Conservation (phyloP, 2,329 filamentous ascomycete genomes). For the Paramyrothecium roridum region DNA sequence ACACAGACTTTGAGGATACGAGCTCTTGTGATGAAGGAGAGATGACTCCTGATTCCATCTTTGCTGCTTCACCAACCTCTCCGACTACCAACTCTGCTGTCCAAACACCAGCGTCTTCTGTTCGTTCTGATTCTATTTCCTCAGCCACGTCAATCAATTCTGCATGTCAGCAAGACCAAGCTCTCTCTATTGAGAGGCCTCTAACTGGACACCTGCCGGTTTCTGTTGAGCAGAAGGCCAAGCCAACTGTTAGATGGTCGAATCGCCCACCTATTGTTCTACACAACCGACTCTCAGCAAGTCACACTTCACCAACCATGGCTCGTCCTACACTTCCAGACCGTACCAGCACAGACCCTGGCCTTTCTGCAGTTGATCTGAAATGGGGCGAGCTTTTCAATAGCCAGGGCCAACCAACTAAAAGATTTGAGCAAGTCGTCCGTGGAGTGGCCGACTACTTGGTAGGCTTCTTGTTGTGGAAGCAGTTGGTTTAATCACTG, state of each 20-base stretch:
- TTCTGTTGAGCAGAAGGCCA: constrained; percentile 10
- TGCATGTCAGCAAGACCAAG: neutral
- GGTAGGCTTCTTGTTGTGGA: constrained; percentile 38
- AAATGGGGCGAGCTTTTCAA: constrained; percentile 79
- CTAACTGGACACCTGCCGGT: neutral
- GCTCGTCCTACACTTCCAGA: constrained; percentile 1
- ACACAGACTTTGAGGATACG: constrained; percentile 6
- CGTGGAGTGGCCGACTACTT: constrained; percentile 71
- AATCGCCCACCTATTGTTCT: constrained; percentile 21
- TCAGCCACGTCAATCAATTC: neutral
- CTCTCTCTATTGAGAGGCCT: neutral
- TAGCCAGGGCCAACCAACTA: constrained; percentile 61
- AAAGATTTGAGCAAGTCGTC: constrained; percentile 67
- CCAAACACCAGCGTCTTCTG: constrained; percentile 12
- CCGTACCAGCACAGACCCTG: neutral
- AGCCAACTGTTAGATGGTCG: constrained; percentile 27
- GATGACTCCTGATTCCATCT: neutral
- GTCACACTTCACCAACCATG: neutral
- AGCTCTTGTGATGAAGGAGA: constrained; percentile 1
- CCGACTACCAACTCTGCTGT: neutral
- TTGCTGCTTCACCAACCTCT: constrained; percentile 5
- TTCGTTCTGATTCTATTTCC: constrained; percentile 13
- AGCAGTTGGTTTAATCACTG: too few species aligned
- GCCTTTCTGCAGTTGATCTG: constrained; percentile 53
- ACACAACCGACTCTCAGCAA: constrained; percentile 9